These are phyloP conservation scores for Blastocystis sp. DNA, from an alignment of 352 stramenopile species.

Conservation along the genomic window DNA sequence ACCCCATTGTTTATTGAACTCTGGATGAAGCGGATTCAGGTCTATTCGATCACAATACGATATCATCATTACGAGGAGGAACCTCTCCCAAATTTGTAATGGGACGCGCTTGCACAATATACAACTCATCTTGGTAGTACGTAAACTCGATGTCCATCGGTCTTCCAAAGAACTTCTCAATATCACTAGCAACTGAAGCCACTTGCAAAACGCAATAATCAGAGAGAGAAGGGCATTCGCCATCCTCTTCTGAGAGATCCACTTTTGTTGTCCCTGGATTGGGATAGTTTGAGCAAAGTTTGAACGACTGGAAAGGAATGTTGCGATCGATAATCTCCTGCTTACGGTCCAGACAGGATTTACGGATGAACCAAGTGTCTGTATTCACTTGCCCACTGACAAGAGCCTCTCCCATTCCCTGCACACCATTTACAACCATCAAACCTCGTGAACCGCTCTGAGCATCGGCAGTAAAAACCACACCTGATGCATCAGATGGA, in stretches of 20 bases:
- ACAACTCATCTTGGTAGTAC: not conserved
- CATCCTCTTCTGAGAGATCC: not conserved
- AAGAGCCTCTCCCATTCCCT: conserved; percentile 20
- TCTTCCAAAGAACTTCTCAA: conserved; percentile 10
- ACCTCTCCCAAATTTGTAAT: not conserved
- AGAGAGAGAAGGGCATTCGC: not conserved
- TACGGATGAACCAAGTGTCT: conserved; percentile 24
- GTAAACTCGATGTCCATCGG: conserved; percentile 52
- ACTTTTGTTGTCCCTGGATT: not conserved
- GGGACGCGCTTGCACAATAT: not conserved
- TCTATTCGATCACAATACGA: not conserved
- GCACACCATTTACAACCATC: not conserved
- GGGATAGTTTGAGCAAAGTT: not conserved
- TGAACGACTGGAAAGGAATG: not conserved
- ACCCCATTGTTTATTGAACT: not conserved
- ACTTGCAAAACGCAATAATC: not conserved
- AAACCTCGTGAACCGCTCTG: conserved; percentile 8
- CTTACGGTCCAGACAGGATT: not conserved
- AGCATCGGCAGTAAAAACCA: conserved; percentile 5
- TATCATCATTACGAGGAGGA: not conserved
- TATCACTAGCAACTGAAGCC: not conserved
- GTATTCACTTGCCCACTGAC: conserved; percentile 29
- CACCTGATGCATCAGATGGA: not conserved
- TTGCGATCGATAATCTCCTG: not conserved
- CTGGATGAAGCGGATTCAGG: not conserved